phyloP scores from a whole-genome alignment of 106 monocot species.

The Platanthera zijinensis region DNA sequence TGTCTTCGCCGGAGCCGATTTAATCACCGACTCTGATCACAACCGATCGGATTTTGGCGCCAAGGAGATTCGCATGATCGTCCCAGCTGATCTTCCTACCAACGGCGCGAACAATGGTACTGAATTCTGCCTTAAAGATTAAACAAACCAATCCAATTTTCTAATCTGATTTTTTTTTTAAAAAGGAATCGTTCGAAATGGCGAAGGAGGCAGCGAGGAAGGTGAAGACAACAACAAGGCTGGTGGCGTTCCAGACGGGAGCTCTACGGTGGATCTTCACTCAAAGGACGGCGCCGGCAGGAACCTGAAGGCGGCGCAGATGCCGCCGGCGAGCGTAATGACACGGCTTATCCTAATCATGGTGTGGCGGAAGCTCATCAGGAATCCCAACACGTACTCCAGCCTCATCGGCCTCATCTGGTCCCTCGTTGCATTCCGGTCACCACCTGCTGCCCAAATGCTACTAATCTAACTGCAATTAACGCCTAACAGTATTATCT shows the following conservation, averaged over 20 bases:
- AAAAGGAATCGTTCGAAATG: background rate
- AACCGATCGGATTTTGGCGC: slow-evolving; percentile 20
- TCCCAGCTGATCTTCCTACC: slow-evolving; percentile 38
- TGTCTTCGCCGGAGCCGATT: slow-evolving; percentile 26
- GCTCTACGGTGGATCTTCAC: slow-evolving; percentile 39
- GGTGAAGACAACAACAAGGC: no score
- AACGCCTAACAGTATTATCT: background rate
- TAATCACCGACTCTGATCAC: background rate
- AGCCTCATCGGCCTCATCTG: slow-evolving; percentile 71
- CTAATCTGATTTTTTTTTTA: no score
- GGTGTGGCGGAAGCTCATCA: slow-evolving; percentile 91
- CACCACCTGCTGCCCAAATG: background rate
- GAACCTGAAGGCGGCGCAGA: slow-evolving; percentile 17
- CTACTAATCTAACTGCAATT: background rate
- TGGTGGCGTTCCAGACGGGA: slow-evolving; percentile 21
- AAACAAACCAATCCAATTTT: background rate
- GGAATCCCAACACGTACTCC: slow-evolving; percentile 93
- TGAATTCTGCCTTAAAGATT: no score
- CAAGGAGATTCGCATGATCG: slow-evolving; percentile 63
- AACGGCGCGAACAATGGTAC: slow-evolving; percentile 33
- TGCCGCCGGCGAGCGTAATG: slow-evolving; percentile 87
- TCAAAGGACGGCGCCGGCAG: slow-evolving; percentile 13
- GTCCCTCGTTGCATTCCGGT: slow-evolving; percentile 67
- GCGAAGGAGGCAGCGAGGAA: background rate
- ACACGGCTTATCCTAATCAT: slow-evolving; percentile 84